Evolutionary conservation across 306 rosid genomes (phyloP).

Genomic region (barrel medic (Medicago truncatula)): MtrunA17r5.0-ANR NC_053044.1:27501501-27502000

Average conservation of each 20-base stretch:
- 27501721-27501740: neutral
- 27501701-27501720: slow-evolving; percentile 62
- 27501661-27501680: slow-evolving; percentile 64
- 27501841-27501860: no score
- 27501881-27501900: no score
- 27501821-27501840: no score
- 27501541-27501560: neutral
- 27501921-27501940: neutral
- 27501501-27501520: no score
- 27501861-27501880: no score
- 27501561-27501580: no score
- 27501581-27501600: neutral
- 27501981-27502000: neutral
- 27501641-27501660: slow-evolving; percentile 58
- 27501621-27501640: slow-evolving; percentile 70
- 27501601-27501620: slow-evolving; percentile 71
- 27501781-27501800: no score
- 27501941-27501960: neutral
- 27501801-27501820: no score
- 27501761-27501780: no score
- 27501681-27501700: slow-evolving; percentile 53
- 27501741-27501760: no score
- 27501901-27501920: no score
- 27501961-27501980: neutral
- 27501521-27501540: neutral